These are phyloP conservation scores for Dipteronia dyeriana DNA, from an alignment of 345 rosid genomes.

Conservation along the genomic window DNA sequence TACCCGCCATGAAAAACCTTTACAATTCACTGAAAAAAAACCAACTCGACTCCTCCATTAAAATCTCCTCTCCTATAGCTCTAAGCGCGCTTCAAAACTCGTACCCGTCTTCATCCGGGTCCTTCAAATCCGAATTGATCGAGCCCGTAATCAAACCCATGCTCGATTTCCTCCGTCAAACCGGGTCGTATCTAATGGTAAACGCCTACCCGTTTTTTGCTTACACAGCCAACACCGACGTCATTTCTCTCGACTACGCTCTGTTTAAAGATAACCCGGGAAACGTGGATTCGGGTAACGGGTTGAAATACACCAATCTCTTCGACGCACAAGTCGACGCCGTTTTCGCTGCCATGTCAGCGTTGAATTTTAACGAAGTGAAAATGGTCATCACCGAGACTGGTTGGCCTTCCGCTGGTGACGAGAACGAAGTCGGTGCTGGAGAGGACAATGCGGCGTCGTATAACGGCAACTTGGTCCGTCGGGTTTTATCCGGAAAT, in stretches of 20 bases:
- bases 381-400: conserved; percentile 78
- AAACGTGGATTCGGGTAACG: conserved; percentile 74
- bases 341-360: conserved; percentile 80
- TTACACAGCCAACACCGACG: conserved; percentile 58
- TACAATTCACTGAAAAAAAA: conserved; percentile 58
- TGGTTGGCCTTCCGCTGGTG: conserved; percentile 97
- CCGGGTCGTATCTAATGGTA: conserved; percentile 73
- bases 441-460: conserved; percentile 69
- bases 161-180: conserved; percentile 57
- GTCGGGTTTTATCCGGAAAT: conserved; percentile 55
- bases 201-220: conserved; percentile 93
- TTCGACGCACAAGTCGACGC: conserved; percentile 93
- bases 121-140: conserved; percentile 57
- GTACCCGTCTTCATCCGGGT: conserved; percentile 83
- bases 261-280: conserved; percentile 66
- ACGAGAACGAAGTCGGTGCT: conserved; percentile 71
- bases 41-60: conserved; percentile 48
- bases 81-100: conserved; percentile 60
- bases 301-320: conserved; percentile 65
- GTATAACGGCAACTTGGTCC: conserved; percentile 79
- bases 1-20: conserved; percentile 82
- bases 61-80: conserved; percentile 82
- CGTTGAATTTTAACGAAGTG: conserved; percentile 60
- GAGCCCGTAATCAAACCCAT: conserved; percentile 83
- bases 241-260: conserved; percentile 74